A percentile compares a stretch with the other conserved stretches of the same genome.
Conservation (phyloP, 2,329 filamentous ascomycete species). For the Monilinia fructigena region DNA sequence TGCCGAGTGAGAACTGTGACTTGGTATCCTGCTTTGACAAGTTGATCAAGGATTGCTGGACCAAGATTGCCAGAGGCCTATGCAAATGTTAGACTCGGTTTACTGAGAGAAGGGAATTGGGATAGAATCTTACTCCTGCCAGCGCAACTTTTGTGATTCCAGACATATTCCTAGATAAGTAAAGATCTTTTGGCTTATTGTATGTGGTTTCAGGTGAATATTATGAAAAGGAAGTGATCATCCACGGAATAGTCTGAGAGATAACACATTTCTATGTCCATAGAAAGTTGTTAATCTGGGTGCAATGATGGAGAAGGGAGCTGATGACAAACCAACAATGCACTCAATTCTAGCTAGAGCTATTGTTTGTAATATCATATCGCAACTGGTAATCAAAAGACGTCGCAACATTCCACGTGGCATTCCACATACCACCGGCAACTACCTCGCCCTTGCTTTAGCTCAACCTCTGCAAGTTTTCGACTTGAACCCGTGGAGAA, state of each 20-base stretch:
- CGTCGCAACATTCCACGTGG: not conserved
- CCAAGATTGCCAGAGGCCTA: slow-evolving; percentile 35
- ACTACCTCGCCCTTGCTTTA: slow-evolving; percentile 1
- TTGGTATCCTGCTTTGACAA: slow-evolving; percentile 31
- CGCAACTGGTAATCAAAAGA: not conserved
- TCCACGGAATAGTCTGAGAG: not conserved
- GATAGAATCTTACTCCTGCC: slow-evolving; percentile 28
- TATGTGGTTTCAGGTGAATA: slow-evolving; percentile 2
- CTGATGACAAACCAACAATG: not conserved
- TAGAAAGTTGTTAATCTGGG: not conserved
- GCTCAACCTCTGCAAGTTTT: too few relatives aligned
- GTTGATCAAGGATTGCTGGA: slow-evolving; percentile 31
- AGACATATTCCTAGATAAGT: slow-evolving; percentile 27
- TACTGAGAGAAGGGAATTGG: not conserved
- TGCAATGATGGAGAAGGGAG: not conserved
- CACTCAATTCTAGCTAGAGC: not conserved
- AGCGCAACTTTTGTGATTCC: slow-evolving; percentile 32
- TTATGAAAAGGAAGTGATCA: not conserved
- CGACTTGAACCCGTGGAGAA: too few relatives aligned
- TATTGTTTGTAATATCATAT: not conserved
- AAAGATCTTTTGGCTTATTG: not conserved
- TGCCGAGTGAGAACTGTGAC: slow-evolving; percentile 45
- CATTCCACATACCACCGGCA: slow-evolving; percentile 13
- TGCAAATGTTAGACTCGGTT: slow-evolving; percentile 5
- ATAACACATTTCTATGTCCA: not conserved